A percentile compares a stretch with the other conserved stretches of the same genome.
Evolutionary conservation across 176 grass and related monocot genomes (phyloP).

Genomic region (barley (Hordeum vulgare)): DNA sequence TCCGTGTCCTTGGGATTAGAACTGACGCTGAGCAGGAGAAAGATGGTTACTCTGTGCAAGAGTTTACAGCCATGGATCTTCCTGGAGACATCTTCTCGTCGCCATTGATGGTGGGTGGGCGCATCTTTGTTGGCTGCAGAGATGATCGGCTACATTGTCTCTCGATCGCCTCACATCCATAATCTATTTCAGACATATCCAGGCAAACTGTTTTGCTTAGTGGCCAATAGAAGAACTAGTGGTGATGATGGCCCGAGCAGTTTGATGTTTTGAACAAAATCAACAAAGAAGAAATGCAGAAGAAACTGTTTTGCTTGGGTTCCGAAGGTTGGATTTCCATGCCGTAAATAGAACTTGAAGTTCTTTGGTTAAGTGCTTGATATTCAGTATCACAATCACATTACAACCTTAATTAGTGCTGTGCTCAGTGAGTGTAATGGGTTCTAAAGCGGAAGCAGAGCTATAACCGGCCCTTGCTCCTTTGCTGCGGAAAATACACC

Average conservation of each 20-base stretch:
- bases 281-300: not conserved
- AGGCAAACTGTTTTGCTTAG: not conserved
- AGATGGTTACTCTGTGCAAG: slow-evolving; percentile 28
- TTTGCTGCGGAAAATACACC: not conserved
- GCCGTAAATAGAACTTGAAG: not conserved
- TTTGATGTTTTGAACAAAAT: not conserved
- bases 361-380: not conserved
- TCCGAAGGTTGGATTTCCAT: not conserved
- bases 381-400: not conserved
- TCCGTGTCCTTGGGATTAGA: slow-evolving; percentile 67
- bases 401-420: not conserved
- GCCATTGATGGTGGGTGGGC: slow-evolving; percentile 75
- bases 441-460: not conserved
- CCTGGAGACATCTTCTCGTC: slow-evolving; percentile 82
- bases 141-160: slow-evolving; percentile 76
- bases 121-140: slow-evolving; percentile 87
- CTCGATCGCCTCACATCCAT: slow-evolving; percentile 15
- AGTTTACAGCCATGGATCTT: slow-evolving; percentile 47
- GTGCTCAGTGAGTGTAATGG: not conserved
- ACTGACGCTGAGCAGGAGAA: slow-evolving; percentile 20
- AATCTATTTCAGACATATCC: not conserved
- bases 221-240: not conserved
- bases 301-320: not conserved
- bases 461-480: not conserved
- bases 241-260: not conserved